These are phyloP conservation scores for Kuraishia piskuri DNA, from an alignment of 805 yeast genomes.

Conservation along the genomic window DNA sequence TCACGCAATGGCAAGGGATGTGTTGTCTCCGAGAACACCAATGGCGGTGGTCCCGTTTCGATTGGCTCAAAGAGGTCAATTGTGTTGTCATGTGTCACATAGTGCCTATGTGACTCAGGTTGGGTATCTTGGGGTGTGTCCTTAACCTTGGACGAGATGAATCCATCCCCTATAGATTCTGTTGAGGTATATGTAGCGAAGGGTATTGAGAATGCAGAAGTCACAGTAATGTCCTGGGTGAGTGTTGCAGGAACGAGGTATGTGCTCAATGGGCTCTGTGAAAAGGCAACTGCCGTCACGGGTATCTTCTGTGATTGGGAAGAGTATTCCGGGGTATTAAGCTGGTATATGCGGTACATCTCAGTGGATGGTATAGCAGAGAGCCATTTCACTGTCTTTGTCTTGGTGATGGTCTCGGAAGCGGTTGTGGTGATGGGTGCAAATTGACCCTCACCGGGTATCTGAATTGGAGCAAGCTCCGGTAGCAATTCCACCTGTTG, in stretches of 20 bases:
- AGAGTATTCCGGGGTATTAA: not conserved
- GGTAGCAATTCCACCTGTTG: not conserved
- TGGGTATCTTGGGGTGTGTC: too few species aligned
- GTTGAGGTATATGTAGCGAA: not conserved
- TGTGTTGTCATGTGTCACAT: not conserved
- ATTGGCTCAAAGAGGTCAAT: conserved; percentile 34
- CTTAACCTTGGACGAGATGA: not conserved
- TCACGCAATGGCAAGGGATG: conserved; percentile 37
- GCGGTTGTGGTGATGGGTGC: too few species aligned
- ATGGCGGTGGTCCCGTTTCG: conserved; percentile 33
- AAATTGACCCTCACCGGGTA: not conserved
- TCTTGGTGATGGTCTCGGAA: too few species aligned
- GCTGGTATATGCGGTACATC: not conserved
- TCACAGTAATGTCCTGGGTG: not conserved
- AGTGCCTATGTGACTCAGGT: not conserved
- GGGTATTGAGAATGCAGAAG: not conserved
- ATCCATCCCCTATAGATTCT: not conserved
- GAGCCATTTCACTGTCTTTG: not conserved
- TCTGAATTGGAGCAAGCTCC: too few species aligned
- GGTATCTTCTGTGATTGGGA: not conserved
- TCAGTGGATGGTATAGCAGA: not conserved
- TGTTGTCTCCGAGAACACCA: conserved; percentile 35
- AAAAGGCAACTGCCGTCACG: not conserved
- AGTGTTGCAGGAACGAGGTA: not conserved
- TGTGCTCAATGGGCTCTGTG: not conserved